phyloP scores from a whole-genome alignment of 345 rosid species.

The Moricandia arvensis region DNA sequence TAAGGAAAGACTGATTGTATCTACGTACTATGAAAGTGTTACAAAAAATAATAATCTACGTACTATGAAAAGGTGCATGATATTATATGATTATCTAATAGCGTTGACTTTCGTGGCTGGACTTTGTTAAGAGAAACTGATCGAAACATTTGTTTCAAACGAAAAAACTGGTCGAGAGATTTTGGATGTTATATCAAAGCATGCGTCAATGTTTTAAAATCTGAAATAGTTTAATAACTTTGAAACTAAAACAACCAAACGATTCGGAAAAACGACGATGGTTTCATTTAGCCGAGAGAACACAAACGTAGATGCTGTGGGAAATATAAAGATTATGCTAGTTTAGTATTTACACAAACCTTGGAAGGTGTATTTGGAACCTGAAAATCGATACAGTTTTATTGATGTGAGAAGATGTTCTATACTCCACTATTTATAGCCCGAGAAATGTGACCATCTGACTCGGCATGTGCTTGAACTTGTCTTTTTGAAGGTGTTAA shows the following conservation, averaged over 20 bases:
- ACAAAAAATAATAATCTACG: no score
- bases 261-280: background rate
- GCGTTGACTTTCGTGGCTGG: background rate
- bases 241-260: background rate
- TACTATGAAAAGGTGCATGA: background rate
- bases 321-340: background rate
- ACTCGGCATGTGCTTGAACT: constrained; percentile 6
- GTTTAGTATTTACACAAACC: constrained; percentile 2
- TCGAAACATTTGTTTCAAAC: no score
- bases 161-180: background rate
- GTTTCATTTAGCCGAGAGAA: background rate
- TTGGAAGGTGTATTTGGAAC: background rate
- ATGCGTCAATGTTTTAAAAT: background rate
- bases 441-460: background rate
- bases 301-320: background rate
- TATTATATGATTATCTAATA: background rate
- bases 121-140: background rate
- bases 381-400: constrained; percentile 10
- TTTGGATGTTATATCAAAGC: background rate
- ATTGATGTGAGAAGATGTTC: constrained; percentile 10
- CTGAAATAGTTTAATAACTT: background rate
- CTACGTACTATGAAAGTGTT: background rate
- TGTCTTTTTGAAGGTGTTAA: background rate
- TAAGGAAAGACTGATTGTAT: background rate
- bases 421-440: constrained; percentile 27